phyloP scores from a whole-genome alignment of 352 stramenopile species.

The Pythium apleroticum region DNA sequence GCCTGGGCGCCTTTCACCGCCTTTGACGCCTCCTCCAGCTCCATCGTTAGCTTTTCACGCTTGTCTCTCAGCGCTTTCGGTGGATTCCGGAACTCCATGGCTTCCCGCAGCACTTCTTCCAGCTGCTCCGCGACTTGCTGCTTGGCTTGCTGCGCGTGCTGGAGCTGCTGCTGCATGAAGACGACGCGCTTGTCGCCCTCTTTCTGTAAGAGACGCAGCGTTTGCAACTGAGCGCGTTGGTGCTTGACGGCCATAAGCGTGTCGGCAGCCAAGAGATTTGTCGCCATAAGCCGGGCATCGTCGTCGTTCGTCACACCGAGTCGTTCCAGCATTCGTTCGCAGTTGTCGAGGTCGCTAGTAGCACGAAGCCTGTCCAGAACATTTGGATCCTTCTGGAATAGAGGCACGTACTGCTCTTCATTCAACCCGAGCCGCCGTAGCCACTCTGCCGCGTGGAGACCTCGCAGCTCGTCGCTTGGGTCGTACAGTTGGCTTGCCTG shows the following conservation, averaged over 20 bases:
- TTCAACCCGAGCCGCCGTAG: conserved; percentile 54
- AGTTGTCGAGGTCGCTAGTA: conserved; percentile 20
- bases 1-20: conserved; percentile 20
- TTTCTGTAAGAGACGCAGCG: conserved; percentile 26
- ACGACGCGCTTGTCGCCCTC: conserved; percentile 29
- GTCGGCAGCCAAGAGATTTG: conserved; percentile 47
- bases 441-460: conserved; percentile 55
- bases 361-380: conserved; percentile 24
- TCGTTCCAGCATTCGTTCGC: conserved; percentile 32
- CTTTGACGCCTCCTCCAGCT: conserved; percentile 34
- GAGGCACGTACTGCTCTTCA: conserved; percentile 40
- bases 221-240: conserved; percentile 22
- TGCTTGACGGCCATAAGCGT: conserved; percentile 35
- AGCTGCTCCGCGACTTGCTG: conserved; percentile 32
- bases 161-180: conserved; percentile 35
- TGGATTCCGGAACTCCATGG: conserved; percentile 60
- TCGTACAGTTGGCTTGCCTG: conserved; percentile 42
- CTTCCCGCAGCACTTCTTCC: conserved; percentile 45
- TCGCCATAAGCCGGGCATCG: conserved; percentile 53
- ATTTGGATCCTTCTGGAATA: conserved; percentile 43
- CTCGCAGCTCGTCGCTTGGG: conserved; percentile 54
- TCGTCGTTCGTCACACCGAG: conserved; percentile 43
- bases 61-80: conserved; percentile 48
- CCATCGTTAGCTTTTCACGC: conserved; percentile 29
- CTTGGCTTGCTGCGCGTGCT: conserved; percentile 24